These are phyloP conservation scores for Massarina eburnea DNA, from an alignment of 2,329 filamentous ascomycete species.

Conservation along the genomic window DNA sequence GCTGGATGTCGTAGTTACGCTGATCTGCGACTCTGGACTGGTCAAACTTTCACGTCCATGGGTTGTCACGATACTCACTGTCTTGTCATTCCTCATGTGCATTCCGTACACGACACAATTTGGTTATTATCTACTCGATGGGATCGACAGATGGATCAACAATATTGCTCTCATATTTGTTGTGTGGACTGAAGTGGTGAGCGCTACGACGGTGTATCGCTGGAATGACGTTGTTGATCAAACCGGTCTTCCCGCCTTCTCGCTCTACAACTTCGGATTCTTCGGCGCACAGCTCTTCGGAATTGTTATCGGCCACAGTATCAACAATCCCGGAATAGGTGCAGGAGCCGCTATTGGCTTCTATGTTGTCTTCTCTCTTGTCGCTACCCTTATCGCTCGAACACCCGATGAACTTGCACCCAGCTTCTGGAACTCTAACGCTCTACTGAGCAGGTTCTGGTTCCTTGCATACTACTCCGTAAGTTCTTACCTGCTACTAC, in stretches of 20 bases:
- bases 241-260: conserved; percentile 48
- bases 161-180: conserved; percentile 59
- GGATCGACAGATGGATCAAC: conserved; percentile 60
- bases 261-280: conserved; percentile 55
- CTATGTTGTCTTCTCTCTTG: conserved; percentile 48
- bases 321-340: conserved; percentile 46
- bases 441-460: conserved; percentile 48
- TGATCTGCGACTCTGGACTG: conserved; percentile 56
- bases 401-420: conserved; percentile 48
- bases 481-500: conserved; percentile 23
- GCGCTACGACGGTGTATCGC: conserved; percentile 56
- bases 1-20: conserved; percentile 59
- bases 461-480: conserved; percentile 62
- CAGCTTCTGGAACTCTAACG: conserved; percentile 25
- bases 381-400: conserved; percentile 46
- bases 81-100: conserved; percentile 57
- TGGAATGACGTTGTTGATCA: conserved; percentile 53
- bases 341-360: conserved; percentile 57
- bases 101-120: conserved; percentile 61
- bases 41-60: conserved; percentile 49
- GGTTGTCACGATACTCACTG: conserved; percentile 54
- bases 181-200: conserved; percentile 56
- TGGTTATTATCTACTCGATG: conserved; percentile 58
- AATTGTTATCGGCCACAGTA: conserved; percentile 53
- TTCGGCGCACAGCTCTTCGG: conserved; percentile 57